Percentiles rank a stretch among this genome's conserved stretches.
Evolutionary conservation across 331 rosid genomes (phyloP).

Genomic region (Dryas integrifolia): DNA sequence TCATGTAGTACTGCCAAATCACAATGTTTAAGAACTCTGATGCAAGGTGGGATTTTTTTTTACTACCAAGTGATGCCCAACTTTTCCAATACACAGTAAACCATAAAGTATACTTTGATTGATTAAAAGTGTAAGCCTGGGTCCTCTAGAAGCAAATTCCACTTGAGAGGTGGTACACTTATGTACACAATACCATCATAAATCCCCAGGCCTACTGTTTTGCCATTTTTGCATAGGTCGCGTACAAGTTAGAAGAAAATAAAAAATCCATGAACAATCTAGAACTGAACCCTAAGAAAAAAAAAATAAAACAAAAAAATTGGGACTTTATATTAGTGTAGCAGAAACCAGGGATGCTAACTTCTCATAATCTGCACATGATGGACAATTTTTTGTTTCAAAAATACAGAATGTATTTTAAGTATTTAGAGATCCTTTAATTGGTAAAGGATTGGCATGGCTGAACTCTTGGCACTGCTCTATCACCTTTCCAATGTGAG

Average conservation of each 20-base stretch:
- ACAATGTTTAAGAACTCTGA: not conserved
- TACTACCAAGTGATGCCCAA: not conserved
- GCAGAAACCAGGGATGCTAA: conserved; percentile 5
- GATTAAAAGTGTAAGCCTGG: too few relatives aligned
- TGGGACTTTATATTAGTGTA: not conserved
- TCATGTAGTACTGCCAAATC: not conserved
- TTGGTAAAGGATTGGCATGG: too few relatives aligned
- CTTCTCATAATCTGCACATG: not conserved
- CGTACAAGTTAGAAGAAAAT: not conserved
- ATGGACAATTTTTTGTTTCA: not conserved
- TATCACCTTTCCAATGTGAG: too few relatives aligned
- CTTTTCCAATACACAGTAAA: not conserved
- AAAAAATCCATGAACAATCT: not conserved
- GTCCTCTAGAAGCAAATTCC: too few relatives aligned
- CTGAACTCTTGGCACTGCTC: too few relatives aligned
- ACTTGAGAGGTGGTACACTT: too few relatives aligned
- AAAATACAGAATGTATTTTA: not conserved
- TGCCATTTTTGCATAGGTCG: not conserved
- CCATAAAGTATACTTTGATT: not conserved
- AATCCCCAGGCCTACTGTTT: not conserved
- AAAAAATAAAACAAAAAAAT: not conserved
- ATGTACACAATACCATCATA: too few relatives aligned
- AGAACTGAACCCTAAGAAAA: too few relatives aligned
- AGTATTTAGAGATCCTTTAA: too few relatives aligned
- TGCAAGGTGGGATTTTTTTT: not conserved